Base-by-base conservation (phyloP, 208 protist genomes). In the Borovskyia barvae region DNA sequence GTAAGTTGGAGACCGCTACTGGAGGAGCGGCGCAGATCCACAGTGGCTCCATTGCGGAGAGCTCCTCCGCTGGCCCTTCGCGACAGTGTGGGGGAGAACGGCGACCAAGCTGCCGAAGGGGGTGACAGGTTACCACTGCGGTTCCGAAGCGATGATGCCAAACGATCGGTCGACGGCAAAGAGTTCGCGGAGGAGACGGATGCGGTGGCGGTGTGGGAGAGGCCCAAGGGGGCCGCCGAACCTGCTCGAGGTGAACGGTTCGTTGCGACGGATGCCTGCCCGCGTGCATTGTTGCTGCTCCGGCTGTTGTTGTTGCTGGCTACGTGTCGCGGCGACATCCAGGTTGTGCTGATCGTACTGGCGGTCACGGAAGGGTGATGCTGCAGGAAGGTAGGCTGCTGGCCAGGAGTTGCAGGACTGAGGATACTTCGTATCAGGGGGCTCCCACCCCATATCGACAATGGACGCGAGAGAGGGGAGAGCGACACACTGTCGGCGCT, bases 381-480 rank as follows among this genome's bases (percentile, higher is more conserved):
- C 4, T 30, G 42, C 42, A 25, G 8, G 17, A 20, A 47, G 24
- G 4, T 15, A 1, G 19, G 20, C 14, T 11, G 4, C 29, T 33
- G 54, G 11, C 28, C 28, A 28, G 37, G 54, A 0, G 41, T 41
- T 2, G 12, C 9, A 11, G 25, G 37, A 0, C 33, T 41, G 12
- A 43, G 41, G 49, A 58, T 19, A 22, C 64, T 57, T 25, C 45
- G 47, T 8, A 49, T 43, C 64, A 37, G 56, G 1, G 64, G 55
- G 24, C 37, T 57, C 0, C 54, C 48, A 8, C 42, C 48, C 47
- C 43, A 62, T 6, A 32, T 58, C 11, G 77, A 80, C 35, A 70
- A 45, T 32, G 72, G 64, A n/a, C 64, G 66, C 3, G 77, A 84
- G 32, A 77, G 67, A 3, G 77, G 77, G 0, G 72, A 80, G 5